Evolutionary conservation across 495 filamentous ascomycete genomes (phyloP), one percentile per base, ranked within the genome.

Genomic region (Penicillium nucicola): DNA sequence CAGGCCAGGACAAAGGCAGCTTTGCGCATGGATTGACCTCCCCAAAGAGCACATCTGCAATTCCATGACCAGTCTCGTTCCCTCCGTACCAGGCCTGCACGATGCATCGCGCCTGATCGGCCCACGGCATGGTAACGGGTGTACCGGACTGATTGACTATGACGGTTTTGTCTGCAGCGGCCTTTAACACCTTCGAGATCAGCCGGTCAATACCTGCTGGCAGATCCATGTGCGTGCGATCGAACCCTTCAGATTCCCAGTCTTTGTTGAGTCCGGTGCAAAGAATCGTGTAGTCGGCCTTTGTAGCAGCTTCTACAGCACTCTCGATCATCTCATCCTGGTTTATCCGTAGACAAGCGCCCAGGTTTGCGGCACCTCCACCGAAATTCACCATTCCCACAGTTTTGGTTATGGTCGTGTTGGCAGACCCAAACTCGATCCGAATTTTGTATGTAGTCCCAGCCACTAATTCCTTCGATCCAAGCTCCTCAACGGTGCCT

Each of bases 181-280:
- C 86, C 20, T 75, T 63, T 9, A 86, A 68, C 3, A 92, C 82
- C 25, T 77, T 79, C 32, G 79, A 71, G 48, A 92, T 77, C 31
- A 92, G 74, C 23, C 77, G 72, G 58, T 91, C 86, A 53, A 79
- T 79, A 2, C 57, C 58, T 5, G 83, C 81, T 9, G 87, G 88
- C 15, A 92, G 77, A 58, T 88, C 83, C 87, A 91, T 90, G 28
- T 79, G 81, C 56, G 82, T 73, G 22, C 88, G 78, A 63, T 92
- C 88, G 52, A 88, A 88, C 5, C 89, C 89, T 68, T 92, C 89
- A 22, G 85, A 87, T 66, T 92, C 89, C 88, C 88, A 92, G 60
- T 93, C 89, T 28, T 77, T 81, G 61, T 88, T 87, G 25, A 92
- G 73, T 2, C 89, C 88, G n/a, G 87, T 84, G 52, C 87, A 80